Base-by-base conservation (phyloP, 2,329 filamentous ascomycete species). In the Aspergillus eucalypticola region DNA sequence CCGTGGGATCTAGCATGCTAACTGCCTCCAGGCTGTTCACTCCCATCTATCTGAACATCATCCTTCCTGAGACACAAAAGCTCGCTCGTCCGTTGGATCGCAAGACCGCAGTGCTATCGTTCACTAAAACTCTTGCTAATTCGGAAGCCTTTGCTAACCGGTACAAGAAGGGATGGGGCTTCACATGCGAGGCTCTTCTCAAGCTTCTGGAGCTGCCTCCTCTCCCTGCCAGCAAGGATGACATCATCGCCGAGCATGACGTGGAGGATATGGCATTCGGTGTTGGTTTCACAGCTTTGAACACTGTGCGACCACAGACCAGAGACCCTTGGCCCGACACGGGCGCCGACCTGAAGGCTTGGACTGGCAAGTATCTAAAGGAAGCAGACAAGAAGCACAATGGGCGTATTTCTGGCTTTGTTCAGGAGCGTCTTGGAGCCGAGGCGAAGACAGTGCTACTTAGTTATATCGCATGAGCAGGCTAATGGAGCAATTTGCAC, bases 191-290 rank as follows among this genome's bases (percentile, higher is more conserved):
- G 73, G 88, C 90, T n/a, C 83, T 99, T 60, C 84, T 99, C 44
- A 92, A 94, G 68, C 84, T 98, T 13, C 84, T 99, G 7, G 89
- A 94, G 73, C 96, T 96, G 76, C 91, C 94, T 25, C 93, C 94
- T 38, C 85, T 94, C 4, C 82, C 83, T 13, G 85, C 88, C 1
- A 79, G 84, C 38, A 88, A 89, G 59, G 88, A 91, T 64, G 92
- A 96, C 66, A 80, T 91, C 54, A 88, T 96, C 64, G 86, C 87
- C 10, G 95, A 98, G 73, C 88, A 92, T 3, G 94, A 98, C 70
- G 90, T 96, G 25, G 95, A 99, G 69, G 95, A 99, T 74, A 88
- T 97, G 66, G 89, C 91, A 27, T 99, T 99, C 71, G 95, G 95
- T 25, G 88, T 97, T 65, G 94, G 92, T 8, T 99, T 96, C 78